Evolutionary conservation across 305 asterid species (phyloP).

Genomic region (Andrographis paniculata): DNA sequence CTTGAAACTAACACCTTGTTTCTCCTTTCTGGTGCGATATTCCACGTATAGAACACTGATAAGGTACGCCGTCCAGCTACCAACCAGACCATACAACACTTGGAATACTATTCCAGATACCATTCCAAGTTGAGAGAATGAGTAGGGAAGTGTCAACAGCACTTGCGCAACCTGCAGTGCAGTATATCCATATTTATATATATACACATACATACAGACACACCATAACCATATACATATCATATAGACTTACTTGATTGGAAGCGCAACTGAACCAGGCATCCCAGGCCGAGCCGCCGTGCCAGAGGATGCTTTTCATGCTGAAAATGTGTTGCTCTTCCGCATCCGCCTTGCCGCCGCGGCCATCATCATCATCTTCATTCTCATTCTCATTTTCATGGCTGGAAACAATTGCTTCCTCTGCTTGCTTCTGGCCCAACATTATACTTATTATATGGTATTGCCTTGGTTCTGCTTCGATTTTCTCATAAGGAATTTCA

Average conservation of each 20-base stretch:
- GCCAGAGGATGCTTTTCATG: conserved; percentile 58
- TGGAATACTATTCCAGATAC: conserved; percentile 68
- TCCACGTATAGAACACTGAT: conserved; percentile 83
- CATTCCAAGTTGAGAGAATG: conserved; percentile 89
- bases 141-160: conserved; percentile 73
- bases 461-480: too few species aligned
- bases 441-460: too few species aligned
- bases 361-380: conserved; percentile 15
- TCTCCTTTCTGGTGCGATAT: conserved; percentile 79
- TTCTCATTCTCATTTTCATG: conserved; percentile 45
- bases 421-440: conserved; percentile 84
- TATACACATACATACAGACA: too few species aligned
- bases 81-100: conserved; percentile 71
- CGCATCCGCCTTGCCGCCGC: conserved; percentile 20
- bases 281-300: conserved; percentile 92
- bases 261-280: conserved; percentile 99
- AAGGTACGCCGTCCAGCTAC: conserved; percentile 94
- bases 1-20: conserved; percentile 76
- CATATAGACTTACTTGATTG: conserved; percentile 78
- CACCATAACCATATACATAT: too few species aligned
- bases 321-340: conserved; percentile 43
- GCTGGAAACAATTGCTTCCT: conserved; percentile 76
- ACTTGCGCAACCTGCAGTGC: conserved; percentile 77
- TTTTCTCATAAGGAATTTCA: conserved; percentile 1
- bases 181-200: too few species aligned